A percentile compares a stretch with the other conserved stretches of the same genome.
Evolutionary conservation across 2,329 filamentous ascomycete genomes (phyloP).

Genomic region (Xylariaceae sp.): DNA sequence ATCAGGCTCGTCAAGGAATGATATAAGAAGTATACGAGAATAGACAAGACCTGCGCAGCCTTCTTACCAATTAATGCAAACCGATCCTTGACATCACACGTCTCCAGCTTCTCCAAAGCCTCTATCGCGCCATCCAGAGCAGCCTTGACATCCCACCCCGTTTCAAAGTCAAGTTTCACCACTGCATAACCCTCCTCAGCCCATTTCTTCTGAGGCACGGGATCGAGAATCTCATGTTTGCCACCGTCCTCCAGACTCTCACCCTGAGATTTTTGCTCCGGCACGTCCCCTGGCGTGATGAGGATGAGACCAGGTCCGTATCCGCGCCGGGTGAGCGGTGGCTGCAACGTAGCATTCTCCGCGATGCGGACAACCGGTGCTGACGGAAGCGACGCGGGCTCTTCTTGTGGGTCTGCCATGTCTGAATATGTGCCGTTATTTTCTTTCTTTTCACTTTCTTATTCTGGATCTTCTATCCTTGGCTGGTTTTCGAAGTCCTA

Average conservation of each 20-base stretch:
- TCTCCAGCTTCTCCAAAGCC: constrained; percentile 22
- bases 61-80: constrained; percentile 38
- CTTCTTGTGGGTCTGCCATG: constrained; percentile 11
- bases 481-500: no score
- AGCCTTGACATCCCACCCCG: constrained; percentile 11
- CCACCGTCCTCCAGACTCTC: not conserved
- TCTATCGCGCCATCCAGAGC: constrained; percentile 11
- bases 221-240: constrained; percentile 36
- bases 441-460: no score
- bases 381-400: constrained; percentile 12
- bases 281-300: constrained; percentile 22
- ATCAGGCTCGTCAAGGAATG: not conserved
- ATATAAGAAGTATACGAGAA: no score
- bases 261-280: constrained; percentile 12
- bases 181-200: constrained; percentile 66
- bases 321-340: constrained; percentile 36
- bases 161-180: constrained; percentile 44
- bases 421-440: not conserved
- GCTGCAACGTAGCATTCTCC: constrained; percentile 17
- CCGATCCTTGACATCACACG: constrained; percentile 38
- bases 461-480: no score
- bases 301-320: constrained; percentile 38
- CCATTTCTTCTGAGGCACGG: constrained; percentile 61
- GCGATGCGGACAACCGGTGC: constrained; percentile 15
- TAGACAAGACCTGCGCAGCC: not conserved